Conservation (phyloP, 1,284 basidiomycete genomes). For the Cerioporus squamosus region DNA sequence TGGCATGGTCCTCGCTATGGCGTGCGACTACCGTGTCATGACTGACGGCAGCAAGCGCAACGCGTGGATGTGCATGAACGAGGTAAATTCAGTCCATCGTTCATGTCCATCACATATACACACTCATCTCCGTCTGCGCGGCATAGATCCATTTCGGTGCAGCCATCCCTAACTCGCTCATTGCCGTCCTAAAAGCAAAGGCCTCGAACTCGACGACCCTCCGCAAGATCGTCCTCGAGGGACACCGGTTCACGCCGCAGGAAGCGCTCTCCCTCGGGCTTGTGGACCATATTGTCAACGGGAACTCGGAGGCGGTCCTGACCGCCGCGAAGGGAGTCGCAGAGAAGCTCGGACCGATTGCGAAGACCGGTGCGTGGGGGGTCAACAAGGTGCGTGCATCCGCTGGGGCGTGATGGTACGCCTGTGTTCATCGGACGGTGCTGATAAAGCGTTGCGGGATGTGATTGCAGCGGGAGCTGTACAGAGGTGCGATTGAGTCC, state of each 20-base stretch:
- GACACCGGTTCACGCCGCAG: constrained; percentile 77
- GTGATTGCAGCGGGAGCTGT: constrained; percentile 43
- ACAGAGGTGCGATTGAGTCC: constrained; percentile 40
- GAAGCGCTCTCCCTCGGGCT: constrained; percentile 75
- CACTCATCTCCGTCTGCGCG: background rate
- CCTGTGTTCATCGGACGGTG: background rate
- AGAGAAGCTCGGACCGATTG: constrained; percentile 49
- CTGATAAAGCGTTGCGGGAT: background rate
- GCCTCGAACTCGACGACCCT: constrained; percentile 63
- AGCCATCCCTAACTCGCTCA: constrained; percentile 76
- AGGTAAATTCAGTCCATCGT: constrained; percentile 48
- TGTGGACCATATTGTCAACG: constrained; percentile 71
- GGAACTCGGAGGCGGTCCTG: constrained; percentile 62
- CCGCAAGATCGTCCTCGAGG: constrained; percentile 83
- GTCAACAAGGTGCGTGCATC: constrained; percentile 53
- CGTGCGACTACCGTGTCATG: constrained; percentile 92
- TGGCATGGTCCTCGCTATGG: constrained; percentile 79
- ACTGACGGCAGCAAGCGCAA: constrained; percentile 77
- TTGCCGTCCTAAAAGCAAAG: constrained; percentile 69
- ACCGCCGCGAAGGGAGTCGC: constrained; percentile 64
- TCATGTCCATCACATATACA: background rate
- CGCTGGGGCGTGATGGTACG: background rate
- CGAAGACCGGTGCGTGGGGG: constrained; percentile 66
- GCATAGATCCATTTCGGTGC: constrained; percentile 82
- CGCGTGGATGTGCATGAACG: constrained; percentile 93